Evolutionary conservation across 2,329 filamentous ascomycete genomes (phyloP).

Genomic region (Stachybotrys elegans): DNA sequence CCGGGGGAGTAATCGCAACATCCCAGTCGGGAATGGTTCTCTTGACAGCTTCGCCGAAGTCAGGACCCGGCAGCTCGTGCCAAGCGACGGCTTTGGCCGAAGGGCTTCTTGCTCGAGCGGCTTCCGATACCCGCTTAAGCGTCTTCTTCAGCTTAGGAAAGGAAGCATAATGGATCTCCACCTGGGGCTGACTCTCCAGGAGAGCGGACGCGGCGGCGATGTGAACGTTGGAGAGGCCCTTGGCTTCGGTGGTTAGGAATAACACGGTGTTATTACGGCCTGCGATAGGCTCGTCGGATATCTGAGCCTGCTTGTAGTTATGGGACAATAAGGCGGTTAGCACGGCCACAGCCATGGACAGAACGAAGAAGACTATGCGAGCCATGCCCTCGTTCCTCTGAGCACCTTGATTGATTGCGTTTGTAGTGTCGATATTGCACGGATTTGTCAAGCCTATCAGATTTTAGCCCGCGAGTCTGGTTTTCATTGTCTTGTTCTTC

Average conservation of each 20-base stretch:
- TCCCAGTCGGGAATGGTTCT: constrained; percentile 8
- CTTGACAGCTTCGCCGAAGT: constrained; percentile 10
- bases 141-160: constrained; percentile 14
- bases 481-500: no score
- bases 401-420: no score
- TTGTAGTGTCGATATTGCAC: no score
- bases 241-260: constrained; percentile 24
- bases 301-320: no score
- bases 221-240: constrained; percentile 30
- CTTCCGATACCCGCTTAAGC: constrained; percentile 12
- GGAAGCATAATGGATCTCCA: constrained; percentile 29
- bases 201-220: constrained; percentile 28
- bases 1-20: constrained; percentile 13
- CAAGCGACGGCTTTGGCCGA: constrained; percentile 16
- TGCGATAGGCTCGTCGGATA: no score
- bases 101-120: constrained; percentile 8
- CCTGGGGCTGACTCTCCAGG: constrained; percentile 20
- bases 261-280: constrained; percentile 24
- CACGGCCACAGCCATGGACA: no score
- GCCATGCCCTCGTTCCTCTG: no score
- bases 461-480: no score
- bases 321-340: no score
- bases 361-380: no score
- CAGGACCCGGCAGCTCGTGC: constrained; percentile 16
- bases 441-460: no score